Base-by-base conservation (phyloP, 129 eudicot genomes). In the Rutidosis leptorrhynchoides region DNA sequence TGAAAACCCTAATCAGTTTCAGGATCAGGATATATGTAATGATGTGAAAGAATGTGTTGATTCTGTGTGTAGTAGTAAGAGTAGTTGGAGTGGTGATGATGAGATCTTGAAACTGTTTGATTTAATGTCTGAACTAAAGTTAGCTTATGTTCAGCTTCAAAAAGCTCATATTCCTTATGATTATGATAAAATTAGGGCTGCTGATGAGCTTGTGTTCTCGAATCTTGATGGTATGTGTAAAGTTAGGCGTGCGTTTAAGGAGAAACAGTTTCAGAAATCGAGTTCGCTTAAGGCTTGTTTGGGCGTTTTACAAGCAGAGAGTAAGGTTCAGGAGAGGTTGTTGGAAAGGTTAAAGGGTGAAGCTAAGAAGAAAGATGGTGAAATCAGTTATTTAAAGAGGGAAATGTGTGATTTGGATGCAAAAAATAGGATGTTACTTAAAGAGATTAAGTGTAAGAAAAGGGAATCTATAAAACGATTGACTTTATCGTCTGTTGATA, bases 61-160 rank as follows among this genome's bases (percentile, higher is more conserved):
- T 56, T 79, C 40, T 10, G 62, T 79, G 66, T 77, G 37, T 67
- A 46, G 43, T 3, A 37, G 60, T 37, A 65, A 72, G n/a, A 75
- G 62, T 53, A 72, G 40, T 53, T 64, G 72, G 70, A 72, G 61
- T 77, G 89, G 77, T 17, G 79, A 78, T 58, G 74, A 73, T 73
- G 95, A 83, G 59, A 67, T 87, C 26, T 57, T 42, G 79, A 78
- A 76, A 72, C 40, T 87, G 74, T 83, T 81, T 45, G 87, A 83
- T 56, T 28, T 69, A 26, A 63, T 87, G 83, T 73, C 71, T 57
- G 85, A 71, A 42, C 67, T 87, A 25, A 87, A 83, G 52, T 73
- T 83, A 52, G 95, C 95, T 0, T 87, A 87, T 79, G 85, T 87
- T 69, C 83, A 81, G 81, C 81, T 87, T 7, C 95, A 87, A 81